Evolutionary conservation across 345 rosid species (phyloP).

Genomic region (Psidium friedrichsthalianum): DNA sequence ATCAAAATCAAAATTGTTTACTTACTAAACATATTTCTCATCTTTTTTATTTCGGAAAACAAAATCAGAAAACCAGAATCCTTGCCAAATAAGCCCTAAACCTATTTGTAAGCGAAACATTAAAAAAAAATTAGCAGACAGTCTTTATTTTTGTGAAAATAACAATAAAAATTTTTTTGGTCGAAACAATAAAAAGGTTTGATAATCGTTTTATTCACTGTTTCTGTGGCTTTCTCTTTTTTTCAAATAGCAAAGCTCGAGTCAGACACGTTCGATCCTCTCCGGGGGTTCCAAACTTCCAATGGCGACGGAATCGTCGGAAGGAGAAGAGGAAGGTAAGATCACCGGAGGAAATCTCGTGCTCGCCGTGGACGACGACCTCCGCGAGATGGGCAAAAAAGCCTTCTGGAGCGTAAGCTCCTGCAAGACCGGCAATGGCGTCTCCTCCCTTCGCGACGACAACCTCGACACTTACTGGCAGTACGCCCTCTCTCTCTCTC

Average conservation of each 20-base stretch:
- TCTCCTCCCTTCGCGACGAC: conserved; percentile 78
- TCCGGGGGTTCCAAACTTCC: not conserved
- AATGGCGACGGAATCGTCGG: conserved; percentile 89
- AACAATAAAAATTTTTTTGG: not conserved
- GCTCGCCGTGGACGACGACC: conserved; percentile 60
- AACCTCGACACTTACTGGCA: conserved; percentile 92
- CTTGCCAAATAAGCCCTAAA: too few relatives aligned
- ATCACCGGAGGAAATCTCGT: conserved; percentile 55
- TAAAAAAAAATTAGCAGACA: not conserved
- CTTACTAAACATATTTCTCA: too few relatives aligned
- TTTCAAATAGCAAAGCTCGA: not conserved
- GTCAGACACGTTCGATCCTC: not conserved
- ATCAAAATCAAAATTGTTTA: too few relatives aligned
- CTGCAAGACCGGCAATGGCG: conserved; percentile 89
- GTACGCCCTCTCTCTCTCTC: conserved; percentile 13
- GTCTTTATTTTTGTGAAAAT: not conserved
- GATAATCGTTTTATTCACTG: too few relatives aligned
- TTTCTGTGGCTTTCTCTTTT: not conserved
- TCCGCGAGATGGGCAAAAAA: conserved; percentile 80
- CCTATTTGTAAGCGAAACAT: not conserved
- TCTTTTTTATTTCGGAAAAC: too few relatives aligned
- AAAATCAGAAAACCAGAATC: too few relatives aligned
- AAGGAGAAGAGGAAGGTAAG: conserved; percentile 87
- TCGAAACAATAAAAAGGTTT: too few relatives aligned
- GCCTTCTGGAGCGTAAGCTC: conserved; percentile 99